Evolutionary conservation across 495 filamentous ascomycete species (phyloP).

Genomic region (Talaromyces thailandensis): DNA sequence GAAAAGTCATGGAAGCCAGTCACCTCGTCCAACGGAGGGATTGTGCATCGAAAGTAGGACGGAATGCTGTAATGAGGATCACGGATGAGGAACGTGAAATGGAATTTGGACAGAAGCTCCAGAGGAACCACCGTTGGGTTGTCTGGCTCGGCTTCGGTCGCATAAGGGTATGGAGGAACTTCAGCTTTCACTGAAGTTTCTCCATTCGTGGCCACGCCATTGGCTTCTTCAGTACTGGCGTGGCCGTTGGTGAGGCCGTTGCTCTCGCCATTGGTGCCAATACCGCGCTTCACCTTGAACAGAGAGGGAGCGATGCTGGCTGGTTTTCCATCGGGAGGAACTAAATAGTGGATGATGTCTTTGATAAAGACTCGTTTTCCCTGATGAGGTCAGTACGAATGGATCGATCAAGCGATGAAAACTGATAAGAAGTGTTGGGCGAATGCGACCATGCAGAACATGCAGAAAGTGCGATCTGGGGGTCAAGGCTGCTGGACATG

Average conservation of each 20-base stretch:
- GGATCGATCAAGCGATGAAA: background rate
- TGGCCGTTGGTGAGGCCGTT: constrained; percentile 18
- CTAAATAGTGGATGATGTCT: constrained; percentile 85
- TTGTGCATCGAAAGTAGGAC: constrained; percentile 90
- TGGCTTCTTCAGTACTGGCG: constrained; percentile 18
- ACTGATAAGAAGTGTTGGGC: background rate
- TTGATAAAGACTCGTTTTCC: constrained; percentile 92
- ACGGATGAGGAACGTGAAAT: constrained; percentile 96
- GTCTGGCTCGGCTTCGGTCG: constrained; percentile 43
- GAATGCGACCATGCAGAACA: background rate
- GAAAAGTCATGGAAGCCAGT: constrained; percentile 85
- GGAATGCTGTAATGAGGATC: constrained; percentile 83
- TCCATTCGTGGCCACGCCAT: constrained; percentile 10
- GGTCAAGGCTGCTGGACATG: background rate
- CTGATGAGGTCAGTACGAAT: constrained; percentile 30
- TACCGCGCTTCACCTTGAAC: constrained; percentile 48
- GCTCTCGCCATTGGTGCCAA: constrained; percentile 37
- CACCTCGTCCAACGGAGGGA: constrained; percentile 68
- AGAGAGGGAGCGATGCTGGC: constrained; percentile 71
- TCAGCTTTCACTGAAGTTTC: constrained; percentile 13
- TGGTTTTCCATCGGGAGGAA: constrained; percentile 61
- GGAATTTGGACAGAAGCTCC: constrained; percentile 60
- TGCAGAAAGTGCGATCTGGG: background rate
- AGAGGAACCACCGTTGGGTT: constrained; percentile 83
- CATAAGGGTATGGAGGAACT: constrained; percentile 44